Evolutionary conservation across 2,329 filamentous ascomycete species (phyloP), one percentile per base, ranked within the genome.

Genomic region (Aspergillus phoenicis): DNA sequence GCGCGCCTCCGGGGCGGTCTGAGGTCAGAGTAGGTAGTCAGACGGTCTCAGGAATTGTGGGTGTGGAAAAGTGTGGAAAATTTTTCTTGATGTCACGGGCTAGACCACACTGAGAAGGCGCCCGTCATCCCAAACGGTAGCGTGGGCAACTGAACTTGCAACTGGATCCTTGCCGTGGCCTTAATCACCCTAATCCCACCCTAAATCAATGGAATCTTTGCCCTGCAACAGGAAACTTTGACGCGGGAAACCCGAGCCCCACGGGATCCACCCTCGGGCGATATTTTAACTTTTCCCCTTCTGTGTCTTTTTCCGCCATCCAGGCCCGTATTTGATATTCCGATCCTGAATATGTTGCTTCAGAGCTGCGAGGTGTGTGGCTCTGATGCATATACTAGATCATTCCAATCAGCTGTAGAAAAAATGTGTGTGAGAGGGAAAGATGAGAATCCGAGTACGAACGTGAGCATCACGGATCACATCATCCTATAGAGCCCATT

Each of bases 1-100:
- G 60, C n/a, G 45, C 49, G 52, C 58, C 24, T 62, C 41, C n/a
- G 54, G 54, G 57, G 62, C 52, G 58, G 62, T 64, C 63, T 64
- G 64, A 66, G 58, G 58, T 66, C 59, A 61, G 61, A 45, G 33
- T 30, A 30, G 11, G 33, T 13, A 36, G 33, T 15, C 41, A 20
- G 41, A 13, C 41, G 10, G 13, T 55, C 57, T 39, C 41, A 47
- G 41, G 20, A 48, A 41, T 45, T 45, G 52, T 63, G 41, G 36
- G 51, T 53, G 41, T 57, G 48, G 57, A 30, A 51, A 49, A 49
- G 45, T 48, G 45, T 51, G 48, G 30, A 52, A 65, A 65, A 65
- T 38, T 49, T 65, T 66, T 64, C 48, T 28, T 53, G 53, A 58
- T 47, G 53, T 47, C 58, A 45, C 30, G 55, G 58, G 55, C 62